Evolutionary conservation across 768 basidiomycete genomes (phyloP).

Genomic region (Cystobasidium tubakii): DNA sequence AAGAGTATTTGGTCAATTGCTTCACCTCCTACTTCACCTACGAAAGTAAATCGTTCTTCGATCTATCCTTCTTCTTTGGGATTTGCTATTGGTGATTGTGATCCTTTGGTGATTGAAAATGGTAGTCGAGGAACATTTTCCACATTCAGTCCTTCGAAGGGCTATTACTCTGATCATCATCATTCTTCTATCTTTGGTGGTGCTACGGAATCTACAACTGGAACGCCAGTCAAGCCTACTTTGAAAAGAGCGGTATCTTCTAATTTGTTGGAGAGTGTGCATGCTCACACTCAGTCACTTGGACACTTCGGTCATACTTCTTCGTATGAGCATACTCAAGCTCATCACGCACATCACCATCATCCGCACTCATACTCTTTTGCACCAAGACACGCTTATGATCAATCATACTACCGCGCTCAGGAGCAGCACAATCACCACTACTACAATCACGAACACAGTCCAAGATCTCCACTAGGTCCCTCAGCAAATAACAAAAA

Average conservation of each 20-base stretch:
- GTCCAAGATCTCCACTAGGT: conserved; percentile 4
- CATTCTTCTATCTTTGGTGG: not conserved
- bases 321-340: not conserved
- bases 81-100: not conserved
- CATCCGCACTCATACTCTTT: not conserved
- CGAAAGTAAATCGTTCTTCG: not conserved
- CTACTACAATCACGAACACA: not conserved
- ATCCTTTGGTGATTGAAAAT: not conserved
- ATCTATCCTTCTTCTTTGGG: not conserved
- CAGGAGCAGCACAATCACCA: not conserved
- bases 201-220: not conserved
- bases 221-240: not conserved
- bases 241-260: not conserved
- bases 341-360: not conserved
- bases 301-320: not conserved
- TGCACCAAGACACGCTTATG: not conserved
- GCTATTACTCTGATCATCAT: not conserved
- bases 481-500: conserved; percentile 33
- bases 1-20: conserved; percentile 5
- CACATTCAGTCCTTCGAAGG: not conserved
- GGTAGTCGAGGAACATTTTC: not conserved
- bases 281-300: not conserved
- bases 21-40: not conserved
- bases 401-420: not conserved
- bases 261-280: not conserved